phyloP scores from a whole-genome alignment of 306 rosid species.

The Pueraria montana region DNA sequence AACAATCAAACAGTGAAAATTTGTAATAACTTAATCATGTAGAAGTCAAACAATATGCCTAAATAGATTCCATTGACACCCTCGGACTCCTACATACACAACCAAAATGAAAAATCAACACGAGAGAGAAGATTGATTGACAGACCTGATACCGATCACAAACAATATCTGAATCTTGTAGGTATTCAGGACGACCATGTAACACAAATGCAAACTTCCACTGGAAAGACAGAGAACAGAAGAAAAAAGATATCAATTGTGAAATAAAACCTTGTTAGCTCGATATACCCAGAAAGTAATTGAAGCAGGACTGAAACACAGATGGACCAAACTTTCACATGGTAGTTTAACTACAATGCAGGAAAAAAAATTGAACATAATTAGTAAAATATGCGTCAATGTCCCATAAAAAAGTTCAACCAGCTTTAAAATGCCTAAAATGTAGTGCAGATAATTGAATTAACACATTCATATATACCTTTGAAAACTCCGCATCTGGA shows the following conservation, averaged over 20 bases:
- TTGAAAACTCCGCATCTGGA: not conserved
- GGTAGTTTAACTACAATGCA: not conserved
- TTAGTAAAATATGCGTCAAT: not conserved
- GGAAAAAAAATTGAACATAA: not conserved
- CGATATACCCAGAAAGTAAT: not conserved
- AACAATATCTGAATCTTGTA: conserved; percentile 73
- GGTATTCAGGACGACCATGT: conserved; percentile 84
- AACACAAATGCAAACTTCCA: conserved; percentile 92
- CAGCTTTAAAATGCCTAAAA: conserved; percentile 16
- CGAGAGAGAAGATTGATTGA: not conserved
- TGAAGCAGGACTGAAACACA: not conserved
- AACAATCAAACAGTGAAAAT: conserved; percentile 14
- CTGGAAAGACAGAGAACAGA: conserved; percentile 48
- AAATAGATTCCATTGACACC: not conserved
- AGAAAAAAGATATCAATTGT: not conserved
- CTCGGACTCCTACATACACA: not conserved
- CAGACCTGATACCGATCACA: conserved; percentile 87
- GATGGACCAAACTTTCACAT: not conserved
- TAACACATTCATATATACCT: conserved; percentile 54
- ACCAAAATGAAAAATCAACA: conserved; percentile 29
- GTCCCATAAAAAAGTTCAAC: not conserved
- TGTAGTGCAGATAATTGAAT: conserved; percentile 46
- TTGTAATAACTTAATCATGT: not conserved
- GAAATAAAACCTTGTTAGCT: not conserved
- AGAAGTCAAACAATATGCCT: not conserved